These are phyloP conservation scores for Wallemia ichthyophaga DNA, from an alignment of 1,284 basidiomycete species.

Conservation along the genomic window DNA sequence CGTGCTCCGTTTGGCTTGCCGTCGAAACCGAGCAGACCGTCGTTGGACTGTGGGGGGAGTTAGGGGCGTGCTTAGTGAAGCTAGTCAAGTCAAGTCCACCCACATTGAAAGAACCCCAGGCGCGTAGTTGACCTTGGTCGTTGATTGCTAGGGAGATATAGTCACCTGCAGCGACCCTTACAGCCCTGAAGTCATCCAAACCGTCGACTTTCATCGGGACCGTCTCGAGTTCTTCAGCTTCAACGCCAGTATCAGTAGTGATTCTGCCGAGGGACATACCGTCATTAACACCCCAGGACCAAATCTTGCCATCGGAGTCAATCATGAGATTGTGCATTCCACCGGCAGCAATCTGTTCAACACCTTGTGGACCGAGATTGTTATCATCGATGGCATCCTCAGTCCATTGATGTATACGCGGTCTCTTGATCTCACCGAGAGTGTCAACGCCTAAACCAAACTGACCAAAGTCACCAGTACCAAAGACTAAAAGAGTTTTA, in stretches of 20 bases:
- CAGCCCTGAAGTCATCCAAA: constrained; percentile 39
- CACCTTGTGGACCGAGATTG: constrained; percentile 27
- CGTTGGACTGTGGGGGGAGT: constrained; percentile 21
- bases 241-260: constrained; percentile 37
- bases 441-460: constrained; percentile 44
- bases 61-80: background rate
- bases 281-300: constrained; percentile 75
- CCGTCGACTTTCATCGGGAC: constrained; percentile 33
- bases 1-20: constrained; percentile 20
- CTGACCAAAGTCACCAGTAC: constrained; percentile 50
- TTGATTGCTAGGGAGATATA: constrained; percentile 54
- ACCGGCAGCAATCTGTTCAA: constrained; percentile 43
- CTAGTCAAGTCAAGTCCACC: constrained; percentile 13
- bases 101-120: constrained; percentile 80
- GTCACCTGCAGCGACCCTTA: constrained; percentile 51
- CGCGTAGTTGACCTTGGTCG: constrained; percentile 41
- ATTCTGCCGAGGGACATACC: constrained; percentile 64
- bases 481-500: constrained; percentile 47
- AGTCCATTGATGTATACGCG: constrained; percentile 27
- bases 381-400: constrained; percentile 16
- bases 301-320: constrained; percentile 56
- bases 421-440: constrained; percentile 35
- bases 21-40: constrained; percentile 63
- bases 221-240: constrained; percentile 47
- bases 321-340: constrained; percentile 59